Evolutionary conservation across 257 asterid species (phyloP), one percentile per base, ranked within the genome.

Genomic region (Cinchona pubescens): DNA sequence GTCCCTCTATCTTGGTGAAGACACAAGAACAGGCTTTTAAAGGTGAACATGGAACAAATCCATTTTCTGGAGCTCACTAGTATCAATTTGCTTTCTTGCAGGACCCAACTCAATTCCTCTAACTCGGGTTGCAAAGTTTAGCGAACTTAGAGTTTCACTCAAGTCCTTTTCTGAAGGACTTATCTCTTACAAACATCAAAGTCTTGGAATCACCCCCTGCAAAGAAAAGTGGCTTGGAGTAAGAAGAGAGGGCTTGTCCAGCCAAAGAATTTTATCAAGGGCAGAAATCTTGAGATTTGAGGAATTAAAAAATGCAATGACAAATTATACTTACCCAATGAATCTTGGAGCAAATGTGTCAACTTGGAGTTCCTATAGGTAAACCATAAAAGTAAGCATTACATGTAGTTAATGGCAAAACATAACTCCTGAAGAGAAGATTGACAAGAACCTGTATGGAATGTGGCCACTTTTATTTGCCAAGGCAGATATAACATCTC

Each of bases 391-490:
- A n/a, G n/a, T n/a, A n/a, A n/a, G n/a, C n/a, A n/a, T n/a, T n/a
- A n/a, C n/a, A n/a, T n/a, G n/a, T n/a, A n/a, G n/a, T n/a, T n/a
- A n/a, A n/a, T n/a, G n/a, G n/a, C n/a, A n/a, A n/a, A n/a, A n/a
- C n/a, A n/a, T n/a, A n/a, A n/a, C n/a, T n/a, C n/a, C n/a, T n/a
- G n/a, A n/a, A n/a, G n/a, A n/a, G n/a, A n/a, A n/a, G n/a, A n/a
- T n/a, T n/a, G n/a, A n/a, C n/a, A n/a, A n/a, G n/a, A n/a, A 92
- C 97, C 98, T 89, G 90, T 92, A 94, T 25, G 99, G 97, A 59
- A 94, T 86, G 83, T 95, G 99, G 87, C 92, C 84, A 88, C 97
- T 95, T 88, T 90, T 95, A 82, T 87, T 89, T 67, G 99, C 99
- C 62, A 95, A 86, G 76, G 99, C 94, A 38, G 97, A 92, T 74